Percentiles rank a stretch among this genome's conserved stretches.
These are phyloP conservation scores for Phanerochaete carnosa DNA, from an alignment of 768 basidiomycete species.

Conservation along the genomic window DNA sequence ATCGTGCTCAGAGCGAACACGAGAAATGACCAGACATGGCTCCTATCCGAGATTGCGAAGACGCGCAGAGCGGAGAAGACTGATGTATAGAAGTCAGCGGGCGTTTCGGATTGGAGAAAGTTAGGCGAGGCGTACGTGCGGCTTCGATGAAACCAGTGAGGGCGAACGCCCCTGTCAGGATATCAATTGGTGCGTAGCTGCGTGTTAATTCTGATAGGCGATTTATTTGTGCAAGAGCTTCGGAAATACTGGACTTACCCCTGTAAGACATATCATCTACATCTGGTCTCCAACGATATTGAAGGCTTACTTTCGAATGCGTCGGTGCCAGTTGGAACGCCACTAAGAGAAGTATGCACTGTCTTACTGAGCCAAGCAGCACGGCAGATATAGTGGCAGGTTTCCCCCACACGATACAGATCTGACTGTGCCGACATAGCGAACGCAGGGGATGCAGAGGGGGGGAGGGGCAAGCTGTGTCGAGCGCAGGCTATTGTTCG, in stretches of 20 bases:
- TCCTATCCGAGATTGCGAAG: background rate
- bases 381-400: background rate
- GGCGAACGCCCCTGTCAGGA: background rate
- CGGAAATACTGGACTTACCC: background rate
- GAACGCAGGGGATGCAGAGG: background rate
- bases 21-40: background rate
- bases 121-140: background rate
- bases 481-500: no score
- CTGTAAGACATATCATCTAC: background rate
- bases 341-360: background rate
- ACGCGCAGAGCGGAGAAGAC: background rate
- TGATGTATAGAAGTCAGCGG: background rate
- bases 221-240: no score
- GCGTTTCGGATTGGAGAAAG: background rate
- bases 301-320: background rate
- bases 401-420: background rate
- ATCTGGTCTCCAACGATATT: background rate
- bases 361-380: background rate
- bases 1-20: background rate
- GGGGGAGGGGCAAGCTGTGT: no score
- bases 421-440: background rate
- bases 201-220: no score
- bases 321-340: background rate
- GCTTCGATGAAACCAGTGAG: background rate
- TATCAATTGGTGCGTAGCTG: background rate